Conservation (phyloP, 345 rosid genomes). For the Sapria himalayana region DNA sequence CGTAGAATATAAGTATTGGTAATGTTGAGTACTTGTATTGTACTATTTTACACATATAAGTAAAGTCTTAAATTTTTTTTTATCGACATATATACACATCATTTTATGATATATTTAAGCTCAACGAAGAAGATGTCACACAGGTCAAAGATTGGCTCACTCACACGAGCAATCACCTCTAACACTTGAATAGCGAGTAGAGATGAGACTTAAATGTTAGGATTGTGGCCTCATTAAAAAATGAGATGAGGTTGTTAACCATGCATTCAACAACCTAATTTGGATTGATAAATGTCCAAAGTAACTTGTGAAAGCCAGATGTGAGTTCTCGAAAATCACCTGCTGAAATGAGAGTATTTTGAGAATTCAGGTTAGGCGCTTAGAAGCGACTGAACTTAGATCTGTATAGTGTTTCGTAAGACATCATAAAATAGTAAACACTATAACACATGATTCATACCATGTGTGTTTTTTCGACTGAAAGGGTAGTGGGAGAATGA, state of each 20-base stretch:
- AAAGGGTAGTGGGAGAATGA: neutral
- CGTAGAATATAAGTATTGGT: neutral
- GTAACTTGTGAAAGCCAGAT: neutral
- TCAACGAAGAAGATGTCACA: too few species aligned
- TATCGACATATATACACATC: too few species aligned
- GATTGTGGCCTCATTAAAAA: neutral
- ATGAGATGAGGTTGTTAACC: neutral
- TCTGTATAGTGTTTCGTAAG: neutral
- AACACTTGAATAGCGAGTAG: neutral
- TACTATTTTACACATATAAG: too few species aligned
- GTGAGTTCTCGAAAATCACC: neutral
- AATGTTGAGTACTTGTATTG: too few species aligned
- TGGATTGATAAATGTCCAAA: too few species aligned
- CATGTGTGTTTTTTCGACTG: neutral
- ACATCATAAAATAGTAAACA: neutral
- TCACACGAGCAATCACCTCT: too few species aligned
- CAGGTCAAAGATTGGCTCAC: too few species aligned
- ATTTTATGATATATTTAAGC: too few species aligned
- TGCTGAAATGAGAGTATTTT: neutral
- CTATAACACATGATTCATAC: neutral
- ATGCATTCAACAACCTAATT: neutral
- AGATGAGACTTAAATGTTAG: neutral
- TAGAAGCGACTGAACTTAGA: neutral
- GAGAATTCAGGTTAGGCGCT: neutral
- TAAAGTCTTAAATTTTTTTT: too few species aligned